Percentiles rank a stretch among this genome's conserved stretches.
Evolutionary conservation across 352 stramenopile genomes (phyloP).

Genomic region (Phytophthora aleatoria): DNA sequence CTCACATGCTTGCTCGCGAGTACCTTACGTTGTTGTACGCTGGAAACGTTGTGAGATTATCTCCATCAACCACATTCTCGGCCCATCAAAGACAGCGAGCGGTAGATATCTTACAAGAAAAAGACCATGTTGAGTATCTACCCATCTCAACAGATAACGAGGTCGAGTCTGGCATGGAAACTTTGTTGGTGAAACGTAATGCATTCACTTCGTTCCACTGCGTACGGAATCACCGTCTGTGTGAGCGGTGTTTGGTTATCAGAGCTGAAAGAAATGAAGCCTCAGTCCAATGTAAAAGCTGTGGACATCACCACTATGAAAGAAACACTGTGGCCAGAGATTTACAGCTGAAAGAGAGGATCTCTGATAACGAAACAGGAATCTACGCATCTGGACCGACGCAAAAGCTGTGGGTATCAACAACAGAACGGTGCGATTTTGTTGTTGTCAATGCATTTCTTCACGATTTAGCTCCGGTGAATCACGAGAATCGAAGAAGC

Average conservation of each 20-base stretch:
- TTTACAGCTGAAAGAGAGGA: neutral
- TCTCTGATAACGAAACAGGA: neutral
- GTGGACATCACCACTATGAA: slow-evolving; percentile 42
- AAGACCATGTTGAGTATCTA: slow-evolving; percentile 26
- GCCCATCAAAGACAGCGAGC: slow-evolving; percentile 31
- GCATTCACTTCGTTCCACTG: slow-evolving; percentile 55
- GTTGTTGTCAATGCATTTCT: slow-evolving; percentile 55
- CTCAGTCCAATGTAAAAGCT: slow-evolving; percentile 27
- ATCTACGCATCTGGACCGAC: neutral
- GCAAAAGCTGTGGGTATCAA: slow-evolving; percentile 20
- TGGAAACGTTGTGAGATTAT: slow-evolving; percentile 34
- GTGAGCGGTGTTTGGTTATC: slow-evolving; percentile 48
- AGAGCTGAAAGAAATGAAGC: neutral
- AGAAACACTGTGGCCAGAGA: slow-evolving; percentile 32
- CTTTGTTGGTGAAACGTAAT: slow-evolving; percentile 6
- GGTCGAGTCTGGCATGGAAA: neutral
- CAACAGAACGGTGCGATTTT: slow-evolving; percentile 46
- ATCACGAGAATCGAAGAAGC: slow-evolving; percentile 34
- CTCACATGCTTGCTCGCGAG: slow-evolving; percentile 32
- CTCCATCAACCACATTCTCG: slow-evolving; percentile 34
- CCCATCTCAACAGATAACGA: neutral
- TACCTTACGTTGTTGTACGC: slow-evolving; percentile 46
- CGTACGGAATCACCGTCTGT: slow-evolving; percentile 47
- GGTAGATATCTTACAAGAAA: slow-evolving; percentile 24
- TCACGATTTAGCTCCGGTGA: slow-evolving; percentile 51